These are phyloP conservation scores for Pecoramyces ruminantium DNA, from an alignment of 192 early-diverging fungal species.

Conservation along the genomic window DNA sequence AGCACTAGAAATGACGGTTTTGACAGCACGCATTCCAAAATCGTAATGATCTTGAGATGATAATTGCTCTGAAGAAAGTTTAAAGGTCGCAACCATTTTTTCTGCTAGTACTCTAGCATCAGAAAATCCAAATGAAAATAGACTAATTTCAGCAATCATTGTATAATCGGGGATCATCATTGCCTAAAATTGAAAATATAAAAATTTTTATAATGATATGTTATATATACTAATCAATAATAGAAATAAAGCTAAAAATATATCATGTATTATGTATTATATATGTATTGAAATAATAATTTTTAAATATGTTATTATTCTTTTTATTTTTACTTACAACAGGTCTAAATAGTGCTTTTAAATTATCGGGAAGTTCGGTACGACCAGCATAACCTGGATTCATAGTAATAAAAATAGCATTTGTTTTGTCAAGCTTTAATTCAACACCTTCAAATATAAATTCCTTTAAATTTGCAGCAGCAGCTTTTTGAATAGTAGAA, in stretches of 20 bases:
- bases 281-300: not conserved
- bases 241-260: no score
- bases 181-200: conserved; percentile 4
- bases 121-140: conserved; percentile 43
- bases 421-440: conserved; percentile 30
- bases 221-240: no score
- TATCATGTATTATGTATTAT: no score
- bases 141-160: conserved; percentile 43
- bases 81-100: conserved; percentile 47
- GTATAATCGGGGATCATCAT: conserved; percentile 54
- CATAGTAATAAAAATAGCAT: conserved; percentile 49
- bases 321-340: conserved; percentile 9
- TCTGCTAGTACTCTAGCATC: conserved; percentile 37
- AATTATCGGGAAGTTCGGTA: conserved; percentile 39
- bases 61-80: conserved; percentile 35
- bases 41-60: conserved; percentile 50
- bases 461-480: conserved; percentile 19
- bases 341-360: conserved; percentile 45
- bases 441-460: conserved; percentile 44
- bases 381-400: conserved; percentile 46
- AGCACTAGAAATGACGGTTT: conserved; percentile 40
- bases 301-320: not conserved
- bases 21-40: conserved; percentile 44
- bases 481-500: conserved; percentile 39
- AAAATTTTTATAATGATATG: no score